Evolutionary conservation across 1,284 basidiomycete species (phyloP), one percentile per base, ranked within the genome.

Genomic region (Thelephora terrestris): DNA sequence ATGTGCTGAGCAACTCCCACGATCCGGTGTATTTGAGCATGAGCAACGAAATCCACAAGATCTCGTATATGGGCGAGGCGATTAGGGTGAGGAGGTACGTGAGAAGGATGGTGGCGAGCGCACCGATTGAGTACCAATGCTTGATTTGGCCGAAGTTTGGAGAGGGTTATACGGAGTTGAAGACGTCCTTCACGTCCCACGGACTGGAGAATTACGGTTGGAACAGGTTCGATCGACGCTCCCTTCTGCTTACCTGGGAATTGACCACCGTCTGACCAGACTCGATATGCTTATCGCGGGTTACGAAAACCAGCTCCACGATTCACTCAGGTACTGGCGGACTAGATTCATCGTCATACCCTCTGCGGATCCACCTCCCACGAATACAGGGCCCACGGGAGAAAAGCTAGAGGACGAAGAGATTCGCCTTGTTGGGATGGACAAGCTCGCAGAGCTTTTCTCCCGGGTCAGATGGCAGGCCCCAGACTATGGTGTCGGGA

Each of bases 281-380:
- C 63, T 86, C 52, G 85, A 85, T 56, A 86, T 89, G 81, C 67
- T 93, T 5, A 85, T 92, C 7, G 88, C 88, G 4, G 91, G 91
- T 2, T 91, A 92, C 54, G 88, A 91, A 60, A 80, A 81, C 46
- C 73, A 83, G 42, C 82, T 91, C 60, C 84, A 82, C 57, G 81
- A 91, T 49, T 85, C 85, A 4, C 69, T 92, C 42, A 78, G 87
- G 40, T 96, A 95, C 61, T 98, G 94, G 91, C 78, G 94, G 5
- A 96, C 93, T 0, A 77, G 94, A n/a, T 96, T 97, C 61, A 77
- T 98, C 21, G 79, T 99, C 17, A 89, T 98, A 43, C 95, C 95
- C 0, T 84, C 88, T 0, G 74, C 79, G 9, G 84, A 83, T 49
- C 74, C 76, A 32, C 87, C 80, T 7, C 69, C 66, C 40, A 65